phyloP scores from a whole-genome alignment of 129 eudicot species.

The Saposhnikovia divaricata region DNA sequence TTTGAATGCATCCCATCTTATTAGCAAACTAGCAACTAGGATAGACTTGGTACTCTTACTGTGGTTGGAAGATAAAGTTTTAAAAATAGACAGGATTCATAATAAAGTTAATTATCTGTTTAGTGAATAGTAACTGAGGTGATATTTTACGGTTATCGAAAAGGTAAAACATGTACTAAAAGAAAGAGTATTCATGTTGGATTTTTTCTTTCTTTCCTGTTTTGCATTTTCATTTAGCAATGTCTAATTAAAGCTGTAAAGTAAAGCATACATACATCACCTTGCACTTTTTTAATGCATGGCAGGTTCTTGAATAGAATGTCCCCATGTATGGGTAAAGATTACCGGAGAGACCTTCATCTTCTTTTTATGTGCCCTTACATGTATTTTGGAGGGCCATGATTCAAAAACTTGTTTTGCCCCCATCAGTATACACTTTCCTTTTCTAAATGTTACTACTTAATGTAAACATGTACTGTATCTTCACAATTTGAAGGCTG shows the following conservation, averaged over 20 bases:
- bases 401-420: neutral
- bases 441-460: neutral
- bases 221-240: constrained; percentile 10
- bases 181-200: neutral
- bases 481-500: neutral
- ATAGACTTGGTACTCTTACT: neutral
- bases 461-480: neutral
- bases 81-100: neutral
- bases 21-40: neutral
- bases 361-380: neutral
- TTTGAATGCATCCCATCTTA: neutral
- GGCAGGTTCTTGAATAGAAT: constrained; percentile 5
- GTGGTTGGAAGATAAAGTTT: too few species aligned
- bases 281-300: constrained; percentile 21
- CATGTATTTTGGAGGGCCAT: neutral
- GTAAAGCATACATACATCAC: constrained; percentile 13
- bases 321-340: constrained; percentile 1
- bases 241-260: constrained; percentile 5
- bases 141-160: neutral
- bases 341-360: constrained; percentile 3
- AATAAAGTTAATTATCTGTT: neutral
- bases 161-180: neutral
- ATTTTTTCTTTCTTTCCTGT: neutral
- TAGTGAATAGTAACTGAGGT: neutral
- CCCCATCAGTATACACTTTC: neutral